These are phyloP conservation scores for Trichophyton simii DNA, from an alignment of 2,329 filamentous ascomycete genomes.

Conservation along the genomic window DNA sequence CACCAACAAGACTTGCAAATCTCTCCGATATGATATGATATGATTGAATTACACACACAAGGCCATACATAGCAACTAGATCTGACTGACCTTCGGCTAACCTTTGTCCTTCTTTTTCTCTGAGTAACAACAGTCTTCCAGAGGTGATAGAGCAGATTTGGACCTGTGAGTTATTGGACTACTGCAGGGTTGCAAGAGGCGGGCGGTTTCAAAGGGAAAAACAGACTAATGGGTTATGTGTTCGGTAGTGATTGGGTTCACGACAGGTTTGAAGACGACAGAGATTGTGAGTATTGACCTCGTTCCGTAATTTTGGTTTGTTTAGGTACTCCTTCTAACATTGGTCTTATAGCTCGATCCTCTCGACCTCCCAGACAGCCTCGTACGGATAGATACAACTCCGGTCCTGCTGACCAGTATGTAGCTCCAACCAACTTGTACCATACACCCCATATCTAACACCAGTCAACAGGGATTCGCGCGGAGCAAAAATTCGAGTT, in stretches of 20 bases:
- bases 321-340: constrained; percentile 7
- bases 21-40: background rate
- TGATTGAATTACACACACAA: constrained; percentile 7
- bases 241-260: constrained; percentile 78
- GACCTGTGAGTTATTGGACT: constrained; percentile 28
- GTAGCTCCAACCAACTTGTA: background rate
- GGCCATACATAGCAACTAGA: constrained; percentile 13
- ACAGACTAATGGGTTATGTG: background rate
- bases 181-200: background rate
- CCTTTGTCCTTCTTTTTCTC: constrained; percentile 22
- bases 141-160: constrained; percentile 34
- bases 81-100: constrained; percentile 31
- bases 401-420: constrained; percentile 6
- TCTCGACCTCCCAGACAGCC: constrained; percentile 31
- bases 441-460: background rate
- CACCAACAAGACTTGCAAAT: background rate
- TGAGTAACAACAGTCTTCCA: constrained; percentile 31
- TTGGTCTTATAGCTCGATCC: constrained; percentile 26
- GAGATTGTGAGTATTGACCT: constrained; percentile 33
- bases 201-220: no score
- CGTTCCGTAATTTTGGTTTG: background rate
- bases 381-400: constrained; percentile 24
- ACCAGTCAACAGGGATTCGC: constrained; percentile 15
- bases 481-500: constrained; percentile 61
- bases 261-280: constrained; percentile 70